phyloP scores from a whole-genome alignment of 768 basidiomycete species.

The Amyloporia xantha region DNA sequence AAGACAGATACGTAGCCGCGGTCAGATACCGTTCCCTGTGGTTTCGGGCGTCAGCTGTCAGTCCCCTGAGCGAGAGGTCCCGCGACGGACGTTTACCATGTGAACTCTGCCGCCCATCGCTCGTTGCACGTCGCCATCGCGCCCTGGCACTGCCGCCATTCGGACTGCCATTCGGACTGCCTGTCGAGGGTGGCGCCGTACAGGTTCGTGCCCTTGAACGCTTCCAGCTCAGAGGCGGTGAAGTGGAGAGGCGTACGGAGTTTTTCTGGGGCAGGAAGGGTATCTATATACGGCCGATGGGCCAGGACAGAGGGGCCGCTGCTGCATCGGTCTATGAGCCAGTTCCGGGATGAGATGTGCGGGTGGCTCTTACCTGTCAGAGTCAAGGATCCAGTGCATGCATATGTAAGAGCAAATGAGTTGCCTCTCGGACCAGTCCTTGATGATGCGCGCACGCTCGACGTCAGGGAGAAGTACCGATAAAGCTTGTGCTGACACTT shows the following conservation, averaged over 20 bases:
- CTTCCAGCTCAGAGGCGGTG: slow-evolving; percentile 48
- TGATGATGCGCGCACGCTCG: slow-evolving; percentile 13
- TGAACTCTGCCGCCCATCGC: slow-evolving; percentile 45
- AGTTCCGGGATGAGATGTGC: not conserved
- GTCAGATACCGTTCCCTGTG: slow-evolving; percentile 65
- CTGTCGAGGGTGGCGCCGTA: slow-evolving; percentile 72
- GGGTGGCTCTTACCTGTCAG: not conserved
- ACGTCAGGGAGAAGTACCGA: slow-evolving; percentile 29
- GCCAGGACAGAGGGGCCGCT: slow-evolving; percentile 6
- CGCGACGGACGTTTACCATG: slow-evolving; percentile 46
- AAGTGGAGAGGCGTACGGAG: slow-evolving; percentile 76
- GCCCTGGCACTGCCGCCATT: slow-evolving; percentile 53
- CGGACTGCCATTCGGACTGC: slow-evolving; percentile 48
- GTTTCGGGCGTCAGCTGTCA: not conserved
- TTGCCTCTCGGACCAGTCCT: slow-evolving; percentile 57
- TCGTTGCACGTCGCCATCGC: slow-evolving; percentile 30
- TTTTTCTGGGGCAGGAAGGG: slow-evolving; percentile 49
- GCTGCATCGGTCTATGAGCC: not conserved
- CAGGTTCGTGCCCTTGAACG: slow-evolving; percentile 75
- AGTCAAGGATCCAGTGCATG: slow-evolving; percentile 49
- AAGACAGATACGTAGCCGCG: slow-evolving; percentile 74
- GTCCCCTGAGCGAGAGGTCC: not conserved
- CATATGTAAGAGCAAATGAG: slow-evolving; percentile 61
- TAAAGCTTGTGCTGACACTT: slow-evolving; percentile 39
- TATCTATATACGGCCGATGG: slow-evolving; percentile 60